A percentile compares a stretch with the other conserved stretches of the same genome.
phyloP scores from a whole-genome alignment of 2,329 filamentous ascomycete species.

The Neofusicoccum parvum region DNA sequence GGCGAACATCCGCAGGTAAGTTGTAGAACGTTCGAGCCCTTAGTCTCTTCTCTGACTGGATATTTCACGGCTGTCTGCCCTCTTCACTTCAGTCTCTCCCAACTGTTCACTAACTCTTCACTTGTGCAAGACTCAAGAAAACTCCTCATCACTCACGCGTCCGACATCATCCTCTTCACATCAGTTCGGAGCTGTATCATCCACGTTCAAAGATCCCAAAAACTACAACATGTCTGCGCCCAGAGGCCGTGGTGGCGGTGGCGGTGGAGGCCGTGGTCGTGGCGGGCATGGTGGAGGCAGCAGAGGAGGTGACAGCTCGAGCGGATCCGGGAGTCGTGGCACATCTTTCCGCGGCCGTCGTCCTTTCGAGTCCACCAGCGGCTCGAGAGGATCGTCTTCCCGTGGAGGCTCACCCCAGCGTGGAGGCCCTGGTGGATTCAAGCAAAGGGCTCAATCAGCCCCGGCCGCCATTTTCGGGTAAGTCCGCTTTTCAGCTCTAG shows the following conservation, averaged over 20 bases:
- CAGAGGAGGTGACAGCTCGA: constrained; percentile 23
- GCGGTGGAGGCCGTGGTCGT: constrained; percentile 22
- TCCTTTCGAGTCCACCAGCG: constrained; percentile 15
- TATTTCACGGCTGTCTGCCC: neutral
- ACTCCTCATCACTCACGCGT: neutral
- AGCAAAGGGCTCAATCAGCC: constrained; percentile 4
- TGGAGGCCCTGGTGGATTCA: constrained; percentile 10
- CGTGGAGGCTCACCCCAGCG: constrained; percentile 15
- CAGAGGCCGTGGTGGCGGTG: constrained; percentile 17
- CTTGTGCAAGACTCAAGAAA: neutral
- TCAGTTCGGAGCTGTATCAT: neutral
- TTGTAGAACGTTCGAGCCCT: constrained; percentile 13
- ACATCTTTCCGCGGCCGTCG: constrained; percentile 11
- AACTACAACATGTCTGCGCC: constrained; percentile 7
- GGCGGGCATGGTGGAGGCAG: constrained; percentile 5
- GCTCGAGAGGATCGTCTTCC: constrained; percentile 17
- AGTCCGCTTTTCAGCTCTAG: neutral
- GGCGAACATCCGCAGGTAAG: neutral
- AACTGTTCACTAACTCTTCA: neutral
- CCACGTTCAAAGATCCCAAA: neutral
- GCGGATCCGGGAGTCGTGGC: constrained; percentile 19
- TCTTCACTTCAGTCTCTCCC: neutral
- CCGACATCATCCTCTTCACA: neutral
- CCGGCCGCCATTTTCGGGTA: constrained; percentile 20
- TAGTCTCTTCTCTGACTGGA: neutral